Conservation (phyloP, 2,329 filamentous ascomycete species). For the Penicillium decumbens region DNA sequence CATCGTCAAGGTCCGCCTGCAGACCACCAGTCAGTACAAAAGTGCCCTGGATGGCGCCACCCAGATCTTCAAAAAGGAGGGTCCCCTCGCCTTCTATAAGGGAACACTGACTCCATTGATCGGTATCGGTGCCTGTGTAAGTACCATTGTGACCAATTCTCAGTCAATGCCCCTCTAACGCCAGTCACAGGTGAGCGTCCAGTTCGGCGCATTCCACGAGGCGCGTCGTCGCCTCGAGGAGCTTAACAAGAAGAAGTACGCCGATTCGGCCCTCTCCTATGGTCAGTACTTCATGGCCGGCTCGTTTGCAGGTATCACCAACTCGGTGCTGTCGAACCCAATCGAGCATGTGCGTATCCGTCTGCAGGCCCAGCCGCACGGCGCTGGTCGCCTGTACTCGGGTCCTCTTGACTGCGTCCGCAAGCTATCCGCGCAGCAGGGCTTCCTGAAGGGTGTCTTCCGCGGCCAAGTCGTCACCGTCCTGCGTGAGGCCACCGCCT, state of each 20-base stretch:
- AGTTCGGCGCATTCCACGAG: slow-evolving; percentile 95
- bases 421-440: slow-evolving; percentile 68
- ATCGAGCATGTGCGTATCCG: slow-evolving; percentile 97
- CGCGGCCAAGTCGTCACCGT: slow-evolving; percentile 83
- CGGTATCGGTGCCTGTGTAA: slow-evolving; percentile 90
- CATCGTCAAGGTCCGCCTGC: slow-evolving; percentile 95
- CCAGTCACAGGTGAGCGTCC: slow-evolving; percentile 63
- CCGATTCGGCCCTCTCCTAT: slow-evolving; percentile 60
- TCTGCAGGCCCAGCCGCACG: slow-evolving; percentile 93
- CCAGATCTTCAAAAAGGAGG: slow-evolving; percentile 83
- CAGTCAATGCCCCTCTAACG: neutral
- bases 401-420: slow-evolving; percentile 88
- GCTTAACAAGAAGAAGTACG: slow-evolving; percentile 55
- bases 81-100: slow-evolving; percentile 92
- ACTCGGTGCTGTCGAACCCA: slow-evolving; percentile 79
- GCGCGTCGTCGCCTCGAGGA: slow-evolving; percentile 81
- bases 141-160: slow-evolving; percentile 15
- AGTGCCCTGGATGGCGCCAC: slow-evolving; percentile 74
- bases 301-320: slow-evolving; percentile 87
- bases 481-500: slow-evolving; percentile 84
- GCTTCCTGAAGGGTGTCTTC: slow-evolving; percentile 70
- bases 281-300: slow-evolving; percentile 84
- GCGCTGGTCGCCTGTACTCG: slow-evolving; percentile 67
- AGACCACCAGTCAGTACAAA: slow-evolving; percentile 78
- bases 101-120: slow-evolving; percentile 91